A percentile compares a stretch with the other conserved stretches of the same genome.
phyloP scores from a whole-genome alignment of 2,329 filamentous ascomycete species.

The Diaporthe sp. region DNA sequence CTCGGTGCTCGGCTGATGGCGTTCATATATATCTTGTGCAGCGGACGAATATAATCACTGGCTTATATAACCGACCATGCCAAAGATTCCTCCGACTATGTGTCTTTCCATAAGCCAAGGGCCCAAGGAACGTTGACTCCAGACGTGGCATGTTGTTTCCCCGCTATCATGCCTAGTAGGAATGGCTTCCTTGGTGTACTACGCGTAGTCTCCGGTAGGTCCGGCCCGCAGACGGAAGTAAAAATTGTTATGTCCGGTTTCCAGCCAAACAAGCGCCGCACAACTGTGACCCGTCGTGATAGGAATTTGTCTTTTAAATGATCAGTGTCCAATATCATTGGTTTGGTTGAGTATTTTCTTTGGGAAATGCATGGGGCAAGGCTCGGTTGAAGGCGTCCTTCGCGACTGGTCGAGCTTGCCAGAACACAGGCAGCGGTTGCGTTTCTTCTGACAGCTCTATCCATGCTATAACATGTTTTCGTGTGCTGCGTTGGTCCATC shows the following conservation, averaged over 20 bases:
- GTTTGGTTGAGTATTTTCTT: too few relatives aligned
- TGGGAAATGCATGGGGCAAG: neutral
- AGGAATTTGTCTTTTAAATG: neutral
- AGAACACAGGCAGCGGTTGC: neutral
- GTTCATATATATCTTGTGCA: neutral
- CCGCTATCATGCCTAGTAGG: neutral
- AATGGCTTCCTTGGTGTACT: neutral
- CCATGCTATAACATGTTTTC: neutral
- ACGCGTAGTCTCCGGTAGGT: neutral
- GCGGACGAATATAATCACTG: neutral
- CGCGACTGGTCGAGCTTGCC: slow-evolving; percentile 13
- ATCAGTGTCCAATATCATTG: neutral
- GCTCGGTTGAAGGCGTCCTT: neutral
- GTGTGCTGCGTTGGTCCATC: neutral
- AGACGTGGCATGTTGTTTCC: neutral
- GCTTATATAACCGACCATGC: neutral
- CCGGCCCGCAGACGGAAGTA: slow-evolving; percentile 10
- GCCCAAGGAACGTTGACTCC: neutral
- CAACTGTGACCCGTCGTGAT: neutral
- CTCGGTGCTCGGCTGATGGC: neutral
- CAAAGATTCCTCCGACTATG: neutral
- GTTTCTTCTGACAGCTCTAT: neutral
- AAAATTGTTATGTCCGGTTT: neutral
- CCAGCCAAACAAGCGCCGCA: neutral
- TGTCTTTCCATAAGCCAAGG: neutral